These are phyloP conservation scores for Lagenidium giganteum DNA, from an alignment of 352 stramenopile species.

Conservation along the genomic window DNA sequence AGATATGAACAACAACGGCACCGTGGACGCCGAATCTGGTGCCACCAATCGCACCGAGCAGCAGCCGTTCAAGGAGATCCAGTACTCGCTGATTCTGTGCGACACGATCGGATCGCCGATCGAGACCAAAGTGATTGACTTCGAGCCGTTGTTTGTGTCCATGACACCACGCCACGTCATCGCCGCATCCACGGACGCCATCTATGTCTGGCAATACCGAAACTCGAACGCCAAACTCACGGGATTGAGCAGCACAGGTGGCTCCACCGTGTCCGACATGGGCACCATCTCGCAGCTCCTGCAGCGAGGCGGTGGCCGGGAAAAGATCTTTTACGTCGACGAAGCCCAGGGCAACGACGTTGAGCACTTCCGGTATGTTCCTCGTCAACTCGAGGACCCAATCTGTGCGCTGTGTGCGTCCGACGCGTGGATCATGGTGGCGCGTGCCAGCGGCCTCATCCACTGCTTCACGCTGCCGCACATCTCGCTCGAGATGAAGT, in stretches of 20 bases:
- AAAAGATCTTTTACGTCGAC: constrained; percentile 91
- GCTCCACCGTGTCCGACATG: constrained; percentile 21
- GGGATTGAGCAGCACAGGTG: constrained; percentile 34
- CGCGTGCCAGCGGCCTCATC: constrained; percentile 75
- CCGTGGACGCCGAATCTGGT: constrained; percentile 12
- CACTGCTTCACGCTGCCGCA: constrained; percentile 90
- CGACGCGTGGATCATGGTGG: constrained; percentile 82
- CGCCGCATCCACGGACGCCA: constrained; percentile 67
- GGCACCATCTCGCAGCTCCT: constrained; percentile 63
- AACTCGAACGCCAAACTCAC: constrained; percentile 77
- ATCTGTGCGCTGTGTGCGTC: constrained; percentile 86
- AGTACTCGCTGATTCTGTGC: constrained; percentile 85
- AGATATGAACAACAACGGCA: constrained; percentile 30
- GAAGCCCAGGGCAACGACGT: constrained; percentile 72
- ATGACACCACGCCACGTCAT: constrained; percentile 89
- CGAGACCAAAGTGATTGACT: constrained; percentile 80
- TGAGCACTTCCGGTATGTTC: constrained; percentile 64
- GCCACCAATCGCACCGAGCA: constrained; percentile 8
- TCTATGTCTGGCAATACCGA: constrained; percentile 94
- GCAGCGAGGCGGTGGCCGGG: constrained; percentile 56
- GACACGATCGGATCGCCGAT: constrained; percentile 82
- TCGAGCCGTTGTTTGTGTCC: constrained; percentile 75
- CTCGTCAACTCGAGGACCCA: constrained; percentile 70
- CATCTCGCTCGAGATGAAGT: constrained; percentile 90
- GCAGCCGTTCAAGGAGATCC: constrained; percentile 46